These are phyloP conservation scores for Ascocoryne sarcoides DNA, from an alignment of 2,329 filamentous ascomycete genomes.

Conservation along the genomic window DNA sequence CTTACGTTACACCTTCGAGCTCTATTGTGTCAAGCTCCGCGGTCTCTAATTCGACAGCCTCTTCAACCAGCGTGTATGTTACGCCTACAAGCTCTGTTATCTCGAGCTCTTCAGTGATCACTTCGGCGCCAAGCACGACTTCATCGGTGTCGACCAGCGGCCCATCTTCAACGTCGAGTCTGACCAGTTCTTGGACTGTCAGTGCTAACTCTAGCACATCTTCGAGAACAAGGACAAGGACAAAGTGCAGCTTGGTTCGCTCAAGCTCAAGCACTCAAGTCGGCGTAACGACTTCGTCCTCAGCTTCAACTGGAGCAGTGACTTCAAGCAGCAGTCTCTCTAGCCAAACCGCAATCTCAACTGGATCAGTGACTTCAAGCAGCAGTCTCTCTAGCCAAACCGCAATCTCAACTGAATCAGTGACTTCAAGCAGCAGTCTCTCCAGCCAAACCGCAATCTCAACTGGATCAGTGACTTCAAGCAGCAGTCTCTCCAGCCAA, in stretches of 20 bases:
- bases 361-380: background rate
- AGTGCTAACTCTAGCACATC: background rate
- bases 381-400: background rate
- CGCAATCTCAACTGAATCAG: background rate
- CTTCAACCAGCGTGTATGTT: background rate
- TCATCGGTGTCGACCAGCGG: background rate
- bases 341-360: background rate
- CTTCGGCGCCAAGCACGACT: background rate
- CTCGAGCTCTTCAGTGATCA: background rate
- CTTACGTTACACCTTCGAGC: background rate
- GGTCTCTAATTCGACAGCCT: too few relatives aligned
- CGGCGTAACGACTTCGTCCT: background rate
- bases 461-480: background rate
- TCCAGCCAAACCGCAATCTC: background rate
- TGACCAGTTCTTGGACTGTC: background rate
- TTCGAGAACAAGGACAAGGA: too few relatives aligned
- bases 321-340: background rate
- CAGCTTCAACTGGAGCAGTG: background rate
- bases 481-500: background rate
- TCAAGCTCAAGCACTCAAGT: too few relatives aligned
- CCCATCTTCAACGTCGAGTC: background rate
- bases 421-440: background rate
- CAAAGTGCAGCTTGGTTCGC: too few relatives aligned
- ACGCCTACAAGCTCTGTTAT: background rate
- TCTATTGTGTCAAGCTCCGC: background rate